phyloP scores from a whole-genome alignment of 2,329 filamentous ascomycete species.

The Exophiala xenobiotica region DNA sequence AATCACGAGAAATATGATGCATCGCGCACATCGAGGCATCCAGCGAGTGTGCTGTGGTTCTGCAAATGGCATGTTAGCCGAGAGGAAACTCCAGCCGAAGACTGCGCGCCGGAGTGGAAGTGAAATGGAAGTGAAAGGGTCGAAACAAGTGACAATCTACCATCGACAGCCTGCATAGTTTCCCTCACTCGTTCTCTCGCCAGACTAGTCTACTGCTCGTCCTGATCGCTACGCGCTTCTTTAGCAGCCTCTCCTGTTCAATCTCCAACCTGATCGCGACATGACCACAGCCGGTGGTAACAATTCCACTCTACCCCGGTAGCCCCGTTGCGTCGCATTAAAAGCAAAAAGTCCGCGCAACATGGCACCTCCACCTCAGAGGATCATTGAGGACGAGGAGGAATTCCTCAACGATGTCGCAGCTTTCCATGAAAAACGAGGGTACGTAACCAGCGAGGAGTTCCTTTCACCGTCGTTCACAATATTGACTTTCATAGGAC shows the following conservation, averaged over 20 bases:
- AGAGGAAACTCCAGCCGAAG: not conserved
- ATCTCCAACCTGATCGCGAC: not conserved
- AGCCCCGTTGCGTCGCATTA: not conserved
- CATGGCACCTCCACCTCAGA: slow-evolving; percentile 19
- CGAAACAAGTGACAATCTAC: not conserved
- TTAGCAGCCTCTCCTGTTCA: not conserved
- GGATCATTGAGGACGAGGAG: slow-evolving; percentile 60
- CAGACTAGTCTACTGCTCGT: too few relatives aligned
- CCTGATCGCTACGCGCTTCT: too few relatives aligned
- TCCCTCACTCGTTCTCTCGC: not conserved
- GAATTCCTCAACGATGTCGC: slow-evolving; percentile 73
- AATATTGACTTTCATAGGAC: slow-evolving; percentile 54
- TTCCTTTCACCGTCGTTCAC: slow-evolving; percentile 7
- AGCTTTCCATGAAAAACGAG: slow-evolving; percentile 74
- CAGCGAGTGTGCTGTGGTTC: too few relatives aligned
- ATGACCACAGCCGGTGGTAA: not conserved
- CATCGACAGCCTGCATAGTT: too few relatives aligned
- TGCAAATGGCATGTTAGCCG: not conserved
- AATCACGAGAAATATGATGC: too few relatives aligned
- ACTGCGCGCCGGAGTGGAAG: not conserved
- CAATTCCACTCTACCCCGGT: not conserved
- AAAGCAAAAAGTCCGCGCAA: not conserved
- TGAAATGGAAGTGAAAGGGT: not conserved
- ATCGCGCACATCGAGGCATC: too few relatives aligned
- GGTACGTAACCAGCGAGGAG: slow-evolving; percentile 45